A percentile compares a stretch with the other conserved stretches of the same genome.
Evolutionary conservation across 2,329 filamentous ascomycete genomes (phyloP).

Genomic region (Claviceps monticola): DNA sequence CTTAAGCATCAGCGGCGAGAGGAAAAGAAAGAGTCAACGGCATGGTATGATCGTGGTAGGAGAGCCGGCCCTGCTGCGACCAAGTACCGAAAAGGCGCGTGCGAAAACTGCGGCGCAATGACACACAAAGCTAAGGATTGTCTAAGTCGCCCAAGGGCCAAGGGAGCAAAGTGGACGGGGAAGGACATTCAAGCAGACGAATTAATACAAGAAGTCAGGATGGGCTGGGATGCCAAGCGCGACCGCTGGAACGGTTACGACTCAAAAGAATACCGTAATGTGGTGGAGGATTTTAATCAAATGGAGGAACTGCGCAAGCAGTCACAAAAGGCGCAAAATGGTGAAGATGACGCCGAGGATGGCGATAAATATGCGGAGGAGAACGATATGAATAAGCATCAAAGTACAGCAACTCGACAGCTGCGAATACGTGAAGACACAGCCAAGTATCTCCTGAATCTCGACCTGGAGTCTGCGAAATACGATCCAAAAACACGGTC

Average conservation of each 20-base stretch:
- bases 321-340: constrained; percentile 27
- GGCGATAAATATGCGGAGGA: constrained; percentile 81
- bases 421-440: constrained; percentile 90
- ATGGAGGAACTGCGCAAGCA: constrained; percentile 61
- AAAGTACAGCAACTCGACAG: constrained; percentile 81
- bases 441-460: constrained; percentile 87
- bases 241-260: constrained; percentile 99
- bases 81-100: constrained; percentile 94
- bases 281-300: constrained; percentile 83
- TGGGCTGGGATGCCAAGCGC: constrained; percentile 94
- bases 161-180: constrained; percentile 84
- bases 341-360: constrained; percentile 38
- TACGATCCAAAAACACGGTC: constrained; percentile 94
- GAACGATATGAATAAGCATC: constrained; percentile 89
- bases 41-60: constrained; percentile 89
- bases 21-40: constrained; percentile 52
- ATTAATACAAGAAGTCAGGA: constrained; percentile 65
- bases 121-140: constrained; percentile 94
- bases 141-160: constrained; percentile 72
- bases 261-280: constrained; percentile 65
- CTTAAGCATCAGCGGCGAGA: constrained; percentile 78
- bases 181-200: constrained; percentile 91
- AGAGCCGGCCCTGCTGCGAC: constrained; percentile 78
- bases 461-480: constrained; percentile 90
- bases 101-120: constrained; percentile 96